A percentile compares a stretch with the other conserved stretches of the same genome.
Conservation (phyloP, 345 rosid species). For the Ceriops decandra region DNA sequence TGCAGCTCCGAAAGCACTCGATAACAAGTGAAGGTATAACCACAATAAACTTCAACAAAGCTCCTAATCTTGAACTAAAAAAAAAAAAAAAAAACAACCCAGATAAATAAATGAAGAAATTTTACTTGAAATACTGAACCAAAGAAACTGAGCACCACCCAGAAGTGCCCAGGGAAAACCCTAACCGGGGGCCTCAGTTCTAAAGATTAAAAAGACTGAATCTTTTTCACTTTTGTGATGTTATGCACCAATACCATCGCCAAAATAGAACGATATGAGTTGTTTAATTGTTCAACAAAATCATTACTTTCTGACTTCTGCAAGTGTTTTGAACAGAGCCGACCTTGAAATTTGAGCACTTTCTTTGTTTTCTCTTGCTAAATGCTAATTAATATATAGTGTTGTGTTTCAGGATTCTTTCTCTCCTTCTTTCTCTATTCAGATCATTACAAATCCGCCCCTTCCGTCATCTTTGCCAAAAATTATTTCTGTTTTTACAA, state of each 20-base stretch:
- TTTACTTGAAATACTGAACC: background rate
- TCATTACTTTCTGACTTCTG: background rate
- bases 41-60: background rate
- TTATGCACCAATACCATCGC: background rate
- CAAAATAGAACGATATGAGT: background rate
- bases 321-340: constrained; percentile 13
- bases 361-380: background rate
- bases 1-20: background rate
- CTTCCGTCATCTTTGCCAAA: too few species aligned
- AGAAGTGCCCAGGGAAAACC: constrained; percentile 9
- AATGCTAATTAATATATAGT: background rate
- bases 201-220: constrained; percentile 6
- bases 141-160: constrained; percentile 1
- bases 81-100: background rate
- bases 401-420: background rate
- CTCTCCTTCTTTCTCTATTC: background rate
- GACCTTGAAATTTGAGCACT: constrained; percentile 25
- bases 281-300: background rate
- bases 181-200: background rate
- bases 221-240: background rate
- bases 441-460: background rate
- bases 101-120: background rate
- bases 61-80: background rate
- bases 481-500: too few species aligned
- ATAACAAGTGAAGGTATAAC: background rate